Conservation (phyloP, 139 green algal species). For the Limnomonas spitsbergensis region DNA sequence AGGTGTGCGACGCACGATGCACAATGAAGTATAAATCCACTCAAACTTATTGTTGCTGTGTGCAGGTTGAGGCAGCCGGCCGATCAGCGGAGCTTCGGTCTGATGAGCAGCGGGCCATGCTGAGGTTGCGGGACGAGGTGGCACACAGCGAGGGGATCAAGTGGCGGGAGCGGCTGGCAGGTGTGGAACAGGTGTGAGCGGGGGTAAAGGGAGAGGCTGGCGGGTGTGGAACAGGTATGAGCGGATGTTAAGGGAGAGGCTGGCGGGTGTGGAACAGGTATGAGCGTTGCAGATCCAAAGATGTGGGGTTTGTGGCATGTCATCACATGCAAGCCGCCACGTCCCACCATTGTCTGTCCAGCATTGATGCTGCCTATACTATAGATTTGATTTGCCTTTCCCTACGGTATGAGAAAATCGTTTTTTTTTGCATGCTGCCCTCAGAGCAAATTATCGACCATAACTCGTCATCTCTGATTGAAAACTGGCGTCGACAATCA, state of each 20-base stretch:
- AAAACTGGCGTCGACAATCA: no score
- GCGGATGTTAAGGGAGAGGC: slow-evolving; percentile 19
- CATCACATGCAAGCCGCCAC: no score
- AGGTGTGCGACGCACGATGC: no score
- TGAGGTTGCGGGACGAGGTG: slow-evolving; percentile 35
- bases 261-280: slow-evolving; percentile 22
- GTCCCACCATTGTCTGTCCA: no score
- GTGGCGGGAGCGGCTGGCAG: slow-evolving; percentile 25
- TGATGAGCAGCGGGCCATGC: slow-evolving; percentile 37
- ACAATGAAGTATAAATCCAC: no score
- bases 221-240: slow-evolving; percentile 17
- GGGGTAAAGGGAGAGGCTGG: slow-evolving; percentile 25
- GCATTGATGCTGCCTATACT: background rate
- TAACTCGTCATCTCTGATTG: no score
- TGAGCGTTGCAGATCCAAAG: no score
- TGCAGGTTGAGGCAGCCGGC: slow-evolving; percentile 33
- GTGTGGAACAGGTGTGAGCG: slow-evolving; percentile 19
- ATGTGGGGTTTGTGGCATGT: no score
- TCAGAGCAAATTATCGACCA: no score
- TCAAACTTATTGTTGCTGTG: no score
- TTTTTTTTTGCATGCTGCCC: no score
- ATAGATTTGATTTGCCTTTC: no score
- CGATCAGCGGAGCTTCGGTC: background rate
- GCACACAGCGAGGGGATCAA: slow-evolving; percentile 36
- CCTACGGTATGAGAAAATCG: background rate